A percentile compares a stretch with the other conserved stretches of the same genome.
phyloP scores from a whole-genome alignment of 2,329 filamentous ascomycete species.

The Apiospora kogelbergensis region DNA sequence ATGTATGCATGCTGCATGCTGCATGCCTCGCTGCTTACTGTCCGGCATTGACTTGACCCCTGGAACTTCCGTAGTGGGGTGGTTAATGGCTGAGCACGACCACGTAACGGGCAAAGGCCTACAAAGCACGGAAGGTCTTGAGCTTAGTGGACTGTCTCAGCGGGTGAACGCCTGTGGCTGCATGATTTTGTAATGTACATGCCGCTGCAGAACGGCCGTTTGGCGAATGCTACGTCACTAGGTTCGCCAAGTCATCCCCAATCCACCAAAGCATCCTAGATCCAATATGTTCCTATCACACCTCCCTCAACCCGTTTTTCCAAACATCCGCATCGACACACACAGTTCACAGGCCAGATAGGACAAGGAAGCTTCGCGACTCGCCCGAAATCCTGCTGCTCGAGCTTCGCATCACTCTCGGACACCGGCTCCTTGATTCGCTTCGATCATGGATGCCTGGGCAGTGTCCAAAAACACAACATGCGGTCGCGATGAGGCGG shows the following conservation, averaged over 20 bases:
- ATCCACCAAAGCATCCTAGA: neutral
- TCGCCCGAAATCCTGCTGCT: neutral
- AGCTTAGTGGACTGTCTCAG: neutral
- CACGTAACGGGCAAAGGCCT: no score
- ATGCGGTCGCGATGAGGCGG: slow-evolving; percentile 16
- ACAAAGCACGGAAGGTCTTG: neutral
- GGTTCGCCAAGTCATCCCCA: neutral
- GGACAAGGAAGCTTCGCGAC: neutral
- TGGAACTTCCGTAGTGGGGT: neutral
- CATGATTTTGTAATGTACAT: neutral
- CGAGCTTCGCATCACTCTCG: neutral
- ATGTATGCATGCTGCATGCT: no score
- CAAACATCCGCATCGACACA: neutral
- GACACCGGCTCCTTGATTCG: slow-evolving; percentile 7
- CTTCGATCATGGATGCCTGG: slow-evolving; percentile 7
- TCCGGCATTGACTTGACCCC: neutral
- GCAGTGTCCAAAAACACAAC: neutral
- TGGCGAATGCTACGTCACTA: slow-evolving; percentile 3
- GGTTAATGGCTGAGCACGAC: neutral
- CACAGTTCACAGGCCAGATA: neutral
- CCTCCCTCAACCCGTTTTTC: neutral
- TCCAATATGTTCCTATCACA: neutral
- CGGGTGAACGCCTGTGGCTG: neutral
- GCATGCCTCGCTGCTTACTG: neutral
- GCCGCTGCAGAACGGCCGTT: neutral